These are phyloP conservation scores for Umbellularia californica DNA, from an alignment of 164 flowering plant genomes.

Conservation along the genomic window DNA sequence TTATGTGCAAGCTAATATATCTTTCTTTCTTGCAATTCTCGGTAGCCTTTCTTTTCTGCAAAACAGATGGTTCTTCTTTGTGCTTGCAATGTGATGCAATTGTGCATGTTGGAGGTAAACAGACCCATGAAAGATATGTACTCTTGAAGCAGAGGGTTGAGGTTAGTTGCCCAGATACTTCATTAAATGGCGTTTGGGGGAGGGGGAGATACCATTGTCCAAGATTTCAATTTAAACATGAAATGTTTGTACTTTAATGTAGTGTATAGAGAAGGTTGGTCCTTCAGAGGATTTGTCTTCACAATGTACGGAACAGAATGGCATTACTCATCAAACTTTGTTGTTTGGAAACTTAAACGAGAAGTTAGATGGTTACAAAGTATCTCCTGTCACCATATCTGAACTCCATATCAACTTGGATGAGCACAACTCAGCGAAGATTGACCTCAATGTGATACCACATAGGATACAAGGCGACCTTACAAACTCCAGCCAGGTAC, in stretches of 20 bases:
- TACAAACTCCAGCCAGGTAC: neutral
- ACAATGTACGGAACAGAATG: conserved; percentile 40
- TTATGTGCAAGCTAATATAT: neutral
- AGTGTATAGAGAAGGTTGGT: conserved; percentile 81
- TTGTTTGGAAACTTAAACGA: conserved; percentile 16
- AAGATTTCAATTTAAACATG: neutral
- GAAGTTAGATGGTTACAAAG: conserved; percentile 35
- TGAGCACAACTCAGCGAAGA: conserved; percentile 42
- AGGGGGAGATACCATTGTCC: too few relatives aligned
- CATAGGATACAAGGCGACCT: conserved; percentile 25
- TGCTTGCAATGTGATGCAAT: conserved; percentile 72
- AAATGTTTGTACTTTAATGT: conserved; percentile 4
- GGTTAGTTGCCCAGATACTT: conserved; percentile 40
- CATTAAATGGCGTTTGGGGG: conserved; percentile 1
- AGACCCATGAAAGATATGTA: conserved; percentile 84
- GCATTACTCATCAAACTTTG: conserved; percentile 16
- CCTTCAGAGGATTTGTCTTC: conserved; percentile 32
- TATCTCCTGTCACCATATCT: conserved; percentile 26
- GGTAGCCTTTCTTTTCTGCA: conserved; percentile 57
- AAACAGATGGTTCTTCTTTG: conserved; percentile 47
- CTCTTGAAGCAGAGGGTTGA: conserved; percentile 79
- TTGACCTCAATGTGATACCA: conserved; percentile 71
- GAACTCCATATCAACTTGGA: conserved; percentile 27
- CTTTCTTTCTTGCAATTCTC: neutral
- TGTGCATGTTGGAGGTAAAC: conserved; percentile 95